Conservation (phyloP, 768 basidiomycete species). For the Cyathus striatus region DNA sequence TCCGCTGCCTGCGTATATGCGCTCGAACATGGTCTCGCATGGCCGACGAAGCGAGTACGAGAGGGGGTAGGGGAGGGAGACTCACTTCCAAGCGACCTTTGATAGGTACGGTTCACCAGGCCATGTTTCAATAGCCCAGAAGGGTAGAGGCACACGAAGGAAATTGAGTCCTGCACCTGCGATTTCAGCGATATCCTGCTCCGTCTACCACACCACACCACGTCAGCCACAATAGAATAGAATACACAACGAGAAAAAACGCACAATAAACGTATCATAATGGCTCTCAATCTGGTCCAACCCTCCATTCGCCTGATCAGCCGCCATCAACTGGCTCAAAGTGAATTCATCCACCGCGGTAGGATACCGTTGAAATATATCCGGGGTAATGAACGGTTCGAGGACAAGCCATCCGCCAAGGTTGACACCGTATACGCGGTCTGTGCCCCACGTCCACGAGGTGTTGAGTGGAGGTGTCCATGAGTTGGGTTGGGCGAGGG, state of each 20-base stretch:
- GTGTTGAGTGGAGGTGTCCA: constrained; percentile 73
- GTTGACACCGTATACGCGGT: constrained; percentile 60
- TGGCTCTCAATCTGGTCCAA: constrained; percentile 67
- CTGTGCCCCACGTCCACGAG: constrained; percentile 59
- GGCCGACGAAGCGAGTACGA: no score
- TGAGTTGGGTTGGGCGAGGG: constrained; percentile 60
- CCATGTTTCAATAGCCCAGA: constrained; percentile 82
- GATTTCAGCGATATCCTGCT: constrained; percentile 82
- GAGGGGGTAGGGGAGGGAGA: no score
- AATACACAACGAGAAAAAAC: neutral
- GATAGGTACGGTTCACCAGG: constrained; percentile 73
- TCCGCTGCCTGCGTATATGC: no score
- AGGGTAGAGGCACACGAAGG: constrained; percentile 75
- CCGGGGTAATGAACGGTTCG: constrained; percentile 74
- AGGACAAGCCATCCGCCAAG: constrained; percentile 71
- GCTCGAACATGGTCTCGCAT: neutral
- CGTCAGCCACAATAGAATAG: neutral
- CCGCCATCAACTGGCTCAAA: constrained; percentile 59
- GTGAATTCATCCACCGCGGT: constrained; percentile 62
- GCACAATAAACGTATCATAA: constrained; percentile 69
- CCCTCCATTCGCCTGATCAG: constrained; percentile 58
- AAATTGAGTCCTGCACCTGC: constrained; percentile 84
- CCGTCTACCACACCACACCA: constrained; percentile 44
- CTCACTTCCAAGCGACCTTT: constrained; percentile 69
- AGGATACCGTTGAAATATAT: constrained; percentile 56